These are phyloP conservation scores for Suhomyces chickasaworum DNA, from an alignment of 1,139 yeast species.

Conservation along the genomic window DNA sequence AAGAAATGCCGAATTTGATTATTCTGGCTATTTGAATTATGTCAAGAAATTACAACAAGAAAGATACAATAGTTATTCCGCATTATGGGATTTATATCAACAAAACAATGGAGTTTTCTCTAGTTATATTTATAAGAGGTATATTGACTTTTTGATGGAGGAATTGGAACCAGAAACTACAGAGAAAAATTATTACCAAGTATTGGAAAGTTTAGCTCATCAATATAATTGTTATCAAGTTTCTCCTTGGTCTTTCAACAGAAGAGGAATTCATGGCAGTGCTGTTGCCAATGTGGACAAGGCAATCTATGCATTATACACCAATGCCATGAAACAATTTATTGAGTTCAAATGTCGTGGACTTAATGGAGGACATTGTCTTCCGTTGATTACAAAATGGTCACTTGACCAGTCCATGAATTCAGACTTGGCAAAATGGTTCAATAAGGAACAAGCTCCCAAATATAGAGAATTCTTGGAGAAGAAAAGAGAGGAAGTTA, in stretches of 20 bases:
- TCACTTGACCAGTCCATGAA: constrained; percentile 36
- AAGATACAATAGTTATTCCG: constrained; percentile 31
- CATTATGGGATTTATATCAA: constrained; percentile 39
- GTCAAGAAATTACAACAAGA: constrained; percentile 28
- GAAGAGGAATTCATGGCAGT: constrained; percentile 9
- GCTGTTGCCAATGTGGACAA: constrained; percentile 21
- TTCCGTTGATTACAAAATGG: constrained; percentile 42
- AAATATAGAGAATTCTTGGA: constrained; percentile 29
- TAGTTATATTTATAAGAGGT: constrained; percentile 26
- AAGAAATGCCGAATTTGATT: constrained; percentile 41
- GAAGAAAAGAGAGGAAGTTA: constrained; percentile 29
- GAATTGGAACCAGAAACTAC: constrained; percentile 17
- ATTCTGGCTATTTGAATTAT: constrained; percentile 39
- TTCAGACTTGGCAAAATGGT: constrained; percentile 25
- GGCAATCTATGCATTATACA: constrained; percentile 28
- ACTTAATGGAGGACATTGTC: constrained; percentile 33
- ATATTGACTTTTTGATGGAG: constrained; percentile 27
- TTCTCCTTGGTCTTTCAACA: constrained; percentile 32
- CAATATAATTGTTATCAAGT: constrained; percentile 26
- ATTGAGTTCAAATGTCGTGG: constrained; percentile 33
- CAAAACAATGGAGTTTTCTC: constrained; percentile 30
- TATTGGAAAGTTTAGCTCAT: constrained; percentile 25
- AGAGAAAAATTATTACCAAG: constrained; percentile 27
- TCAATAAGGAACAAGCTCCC: constrained; percentile 23
- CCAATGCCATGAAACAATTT: constrained; percentile 28